These are phyloP conservation scores for Cordyceps cicadae DNA, from an alignment of 2,329 filamentous ascomycete genomes.

Conservation along the genomic window DNA sequence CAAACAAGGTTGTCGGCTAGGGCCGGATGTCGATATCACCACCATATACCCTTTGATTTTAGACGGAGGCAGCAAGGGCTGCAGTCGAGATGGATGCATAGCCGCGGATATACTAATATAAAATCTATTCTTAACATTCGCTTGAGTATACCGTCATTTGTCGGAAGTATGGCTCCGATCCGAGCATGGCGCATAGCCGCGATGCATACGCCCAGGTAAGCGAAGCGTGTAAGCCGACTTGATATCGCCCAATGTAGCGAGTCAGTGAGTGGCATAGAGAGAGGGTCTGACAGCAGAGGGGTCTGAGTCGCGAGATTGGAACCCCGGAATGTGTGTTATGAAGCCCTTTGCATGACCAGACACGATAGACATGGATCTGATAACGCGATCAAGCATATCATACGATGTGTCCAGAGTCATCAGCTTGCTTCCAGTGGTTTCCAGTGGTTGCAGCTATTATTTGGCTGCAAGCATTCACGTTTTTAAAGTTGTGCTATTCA, in stretches of 20 bases:
- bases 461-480: no score
- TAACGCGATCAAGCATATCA: no score
- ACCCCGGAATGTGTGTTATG: neutral
- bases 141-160: neutral
- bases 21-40: neutral
- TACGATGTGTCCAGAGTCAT: no score
- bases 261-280: neutral
- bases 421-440: no score
- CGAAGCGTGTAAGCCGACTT: neutral
- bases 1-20: neutral
- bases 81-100: neutral
- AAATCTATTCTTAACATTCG: neutral
- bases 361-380: neutral
- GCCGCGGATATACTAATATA: neutral
- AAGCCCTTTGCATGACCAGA: neutral
- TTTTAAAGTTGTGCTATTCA: no score
- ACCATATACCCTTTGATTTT: constrained; percentile 6
- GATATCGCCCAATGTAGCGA: neutral
- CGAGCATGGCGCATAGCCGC: neutral
- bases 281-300: neutral
- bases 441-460: no score
- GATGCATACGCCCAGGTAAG: neutral
- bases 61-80: neutral
- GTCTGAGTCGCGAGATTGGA: neutral
- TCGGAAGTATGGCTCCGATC: neutral